Evolutionary conservation across 108 stramenopile genomes (phyloP).

Genomic region (Phaeodactylum tricornutum): DNA sequence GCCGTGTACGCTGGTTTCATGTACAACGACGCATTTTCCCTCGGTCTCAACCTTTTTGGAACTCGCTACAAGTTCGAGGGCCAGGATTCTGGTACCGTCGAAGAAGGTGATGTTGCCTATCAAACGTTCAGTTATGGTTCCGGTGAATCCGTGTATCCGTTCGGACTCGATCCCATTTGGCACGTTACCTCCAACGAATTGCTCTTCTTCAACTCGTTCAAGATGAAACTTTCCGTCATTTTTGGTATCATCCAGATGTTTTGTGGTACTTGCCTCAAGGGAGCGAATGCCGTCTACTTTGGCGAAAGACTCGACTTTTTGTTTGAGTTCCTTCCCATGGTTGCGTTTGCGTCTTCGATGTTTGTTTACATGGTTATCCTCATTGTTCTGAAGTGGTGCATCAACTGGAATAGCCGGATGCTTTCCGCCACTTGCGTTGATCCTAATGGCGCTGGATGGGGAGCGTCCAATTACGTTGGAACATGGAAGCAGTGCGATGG

Average conservation of each 20-base stretch:
- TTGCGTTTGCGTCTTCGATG: constrained; percentile 82
- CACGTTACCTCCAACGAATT: constrained; percentile 92
- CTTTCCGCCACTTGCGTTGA: constrained; percentile 85
- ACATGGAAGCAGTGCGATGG: constrained; percentile 56
- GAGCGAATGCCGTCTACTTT: constrained; percentile 90
- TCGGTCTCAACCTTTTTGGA: constrained; percentile 89
- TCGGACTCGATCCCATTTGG: constrained; percentile 98
- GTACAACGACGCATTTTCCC: constrained; percentile 98
- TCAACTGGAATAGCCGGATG: constrained; percentile 95
- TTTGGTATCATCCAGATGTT: constrained; percentile 98
- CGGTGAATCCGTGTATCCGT: constrained; percentile 85
- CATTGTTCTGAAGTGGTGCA: constrained; percentile 97
- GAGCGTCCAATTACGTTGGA: constrained; percentile 52
- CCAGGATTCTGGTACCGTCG: constrained; percentile 48
- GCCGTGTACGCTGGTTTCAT: constrained; percentile 94
- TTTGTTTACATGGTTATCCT: constrained; percentile 97
- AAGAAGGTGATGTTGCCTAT: constrained; percentile 58
- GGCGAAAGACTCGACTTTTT: constrained; percentile 79
- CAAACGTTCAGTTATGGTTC: constrained; percentile 63
- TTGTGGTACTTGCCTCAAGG: constrained; percentile 86
- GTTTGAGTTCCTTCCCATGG: constrained; percentile 96
- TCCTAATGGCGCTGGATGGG: constrained; percentile 59
- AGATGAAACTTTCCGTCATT: constrained; percentile 98
- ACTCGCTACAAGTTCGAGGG: constrained; percentile 76
- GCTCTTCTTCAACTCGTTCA: constrained; percentile 97